Base-by-base conservation (phyloP, 2,329 filamentous ascomycete genomes). In the Blumeria hordei region DNA sequence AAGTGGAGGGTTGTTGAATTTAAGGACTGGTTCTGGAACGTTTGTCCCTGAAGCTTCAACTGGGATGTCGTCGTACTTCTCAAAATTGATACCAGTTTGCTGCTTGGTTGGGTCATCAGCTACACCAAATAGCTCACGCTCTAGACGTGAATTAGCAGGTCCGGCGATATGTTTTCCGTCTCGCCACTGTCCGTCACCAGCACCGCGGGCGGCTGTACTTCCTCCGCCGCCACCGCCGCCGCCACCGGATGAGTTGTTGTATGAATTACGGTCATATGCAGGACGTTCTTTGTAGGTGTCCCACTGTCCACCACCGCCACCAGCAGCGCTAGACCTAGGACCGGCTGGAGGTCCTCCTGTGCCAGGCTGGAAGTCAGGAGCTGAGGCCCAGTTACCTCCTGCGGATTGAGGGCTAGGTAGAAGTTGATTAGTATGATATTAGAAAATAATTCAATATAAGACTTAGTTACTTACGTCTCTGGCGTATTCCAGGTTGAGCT, bases 21-120 rank as follows among this genome's bases (percentile, higher is more conserved):
- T 76, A 61, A 81, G 81, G 62, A 95, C 86, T 43, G 90, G 84
- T 66, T 96, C 92, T 49, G 92, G 92, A 54, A 96, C 88, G 66
- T 94, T 80, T 55, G 87, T 82, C 58, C 92, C 92, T 58, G 90
- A 95, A 60, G 92, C 92, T 72, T 96, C 92, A 60, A 98, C 92
- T 55, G 92, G 92, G 62, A 98, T 98, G 70, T 98, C 92, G 67
- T 98, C 92, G 72, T 98, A 98, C 76, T 98, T 98, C 74, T 94
- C 83, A 68, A 98, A 98, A 78, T 98, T 98, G 83, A 98, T 96
- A 71, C 92, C 92, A 36, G 88, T 95, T 66, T 93, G 85, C 69
- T 94, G 85, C 77, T 95, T 96, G 62, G 83, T 80, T 59, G 90
- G 87, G 66, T 96, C 92, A 69, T 96, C 90, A 63, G 82, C 74